Evolutionary conservation across 2,329 filamentous ascomycete genomes (phyloP), one percentile per base, ranked within the genome.

Genomic region (Tolypocladium endophyticum): DNA sequence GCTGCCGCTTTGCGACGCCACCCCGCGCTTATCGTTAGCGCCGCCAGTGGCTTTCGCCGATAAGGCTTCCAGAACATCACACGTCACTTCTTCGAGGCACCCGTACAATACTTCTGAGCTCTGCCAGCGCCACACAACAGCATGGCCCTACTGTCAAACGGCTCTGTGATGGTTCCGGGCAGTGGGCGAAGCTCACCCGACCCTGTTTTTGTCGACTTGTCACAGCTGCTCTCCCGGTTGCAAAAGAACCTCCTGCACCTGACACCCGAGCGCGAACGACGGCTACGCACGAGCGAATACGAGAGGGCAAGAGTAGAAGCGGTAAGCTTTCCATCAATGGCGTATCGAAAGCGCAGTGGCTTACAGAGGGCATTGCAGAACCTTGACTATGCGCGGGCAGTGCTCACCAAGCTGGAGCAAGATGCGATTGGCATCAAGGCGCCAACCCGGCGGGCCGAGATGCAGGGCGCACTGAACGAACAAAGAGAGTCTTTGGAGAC

Each of bases 321-420:
- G 59, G 75, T 77, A 67, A 79, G 80, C 67, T 78, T 80, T 36
- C 6, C 55, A 38, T 2, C 3, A 7, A 60, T 12, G 14, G 11
- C 36, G 41, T 25, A 6, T 39, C 28, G 25, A 50, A 16, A 18
- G 53, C 20, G 25, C 16, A 14, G 14, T 25, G 6, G 43, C 58
- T 45, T 52, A 35, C 35, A 20, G 11, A 38, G 9, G 20, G 23
- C 38, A 18, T 18, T 18, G 20, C 63, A 89, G 84, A 92, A 91
- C 67, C 77, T 93, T 62, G 83, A 88, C 64, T 84, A 89, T 70
- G 89, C 89, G 25, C 84, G 86, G 47, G 81, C 79, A 0, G 79
- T 89, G 36, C 82, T 92, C 59, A 81, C 87, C 25, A 85, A 81
- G 61, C 80, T 91, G 50, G 89, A 92, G 70, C 87, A 90, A 66